A percentile compares a stretch with the other conserved stretches of the same genome.
These are phyloP conservation scores for Geosmithia putterillii DNA, from an alignment of 2,329 filamentous ascomycete genomes.

Conservation along the genomic window DNA sequence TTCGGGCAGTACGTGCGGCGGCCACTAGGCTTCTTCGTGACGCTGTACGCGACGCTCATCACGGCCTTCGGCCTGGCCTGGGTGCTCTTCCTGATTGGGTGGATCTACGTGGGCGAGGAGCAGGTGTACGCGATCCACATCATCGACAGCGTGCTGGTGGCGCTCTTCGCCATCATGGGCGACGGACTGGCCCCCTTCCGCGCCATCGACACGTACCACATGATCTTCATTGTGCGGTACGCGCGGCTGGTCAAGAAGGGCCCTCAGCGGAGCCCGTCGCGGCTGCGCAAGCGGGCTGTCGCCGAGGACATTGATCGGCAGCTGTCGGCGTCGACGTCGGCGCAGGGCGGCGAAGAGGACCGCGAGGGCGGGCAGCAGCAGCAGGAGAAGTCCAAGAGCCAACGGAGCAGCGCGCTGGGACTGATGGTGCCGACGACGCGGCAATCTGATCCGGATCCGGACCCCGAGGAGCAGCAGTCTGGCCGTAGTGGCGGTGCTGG, in stretches of 20 bases:
- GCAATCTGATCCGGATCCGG: background rate
- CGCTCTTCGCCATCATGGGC: conserved; percentile 58
- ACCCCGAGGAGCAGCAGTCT: background rate
- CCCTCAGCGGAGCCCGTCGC: conserved; percentile 2
- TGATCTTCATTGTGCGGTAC: conserved; percentile 70
- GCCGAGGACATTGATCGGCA: conserved; percentile 3
- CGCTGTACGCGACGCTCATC: conserved; percentile 70
- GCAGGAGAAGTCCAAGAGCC: background rate
- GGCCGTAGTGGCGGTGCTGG: no score
- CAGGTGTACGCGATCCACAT: conserved; percentile 59
- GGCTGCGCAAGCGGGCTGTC: conserved; percentile 9
- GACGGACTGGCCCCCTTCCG: conserved; percentile 65
- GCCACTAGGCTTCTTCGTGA: conserved; percentile 73
- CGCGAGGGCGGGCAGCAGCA: background rate
- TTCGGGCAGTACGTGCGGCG: conserved; percentile 69
- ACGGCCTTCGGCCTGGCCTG: conserved; percentile 77
- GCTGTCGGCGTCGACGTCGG: background rate
- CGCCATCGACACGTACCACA: conserved; percentile 74
- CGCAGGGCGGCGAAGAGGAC: background rate
- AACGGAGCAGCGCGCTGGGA: background rate
- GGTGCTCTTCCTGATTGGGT: conserved; percentile 85
- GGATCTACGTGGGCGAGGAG: conserved; percentile 68
- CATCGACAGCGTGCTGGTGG: conserved; percentile 60
- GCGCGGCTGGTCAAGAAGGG: conserved; percentile 17
- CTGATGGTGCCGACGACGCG: background rate